A percentile compares a stretch with the other conserved stretches of the same genome.
Evolutionary conservation across 768 basidiomycete genomes (phyloP).

Genomic region (Amanita pseudoporphyria): DNA sequence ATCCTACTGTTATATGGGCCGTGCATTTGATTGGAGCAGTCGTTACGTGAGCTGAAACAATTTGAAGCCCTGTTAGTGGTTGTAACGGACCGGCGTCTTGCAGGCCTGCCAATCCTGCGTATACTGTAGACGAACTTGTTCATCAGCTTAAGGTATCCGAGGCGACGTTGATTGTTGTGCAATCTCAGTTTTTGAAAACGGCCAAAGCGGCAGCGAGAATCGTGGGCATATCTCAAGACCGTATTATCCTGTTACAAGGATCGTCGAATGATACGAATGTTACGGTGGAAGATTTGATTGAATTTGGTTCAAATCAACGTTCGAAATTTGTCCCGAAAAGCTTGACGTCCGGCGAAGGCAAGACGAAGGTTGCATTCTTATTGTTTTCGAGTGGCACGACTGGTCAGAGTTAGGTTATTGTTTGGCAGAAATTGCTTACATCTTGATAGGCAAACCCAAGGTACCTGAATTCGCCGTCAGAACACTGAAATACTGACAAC

Average conservation of each 20-base stretch:
- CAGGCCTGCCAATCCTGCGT: conserved; percentile 57
- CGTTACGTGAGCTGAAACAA: conserved; percentile 35
- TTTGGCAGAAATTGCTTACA: not conserved
- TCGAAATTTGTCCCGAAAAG: conserved; percentile 34
- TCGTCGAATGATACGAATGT: conserved; percentile 6
- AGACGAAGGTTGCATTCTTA: conserved; percentile 53
- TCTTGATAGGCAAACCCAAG: conserved; percentile 25
- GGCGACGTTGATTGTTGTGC: conserved; percentile 38
- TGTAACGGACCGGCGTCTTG: conserved; percentile 11
- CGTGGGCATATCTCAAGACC: conserved; percentile 31
- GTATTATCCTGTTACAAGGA: conserved; percentile 29
- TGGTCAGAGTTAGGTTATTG: conserved; percentile 28
- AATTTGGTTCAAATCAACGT: conserved; percentile 25
- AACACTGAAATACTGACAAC: not conserved
- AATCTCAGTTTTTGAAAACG: conserved; percentile 32
- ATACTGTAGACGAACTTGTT: conserved; percentile 44
- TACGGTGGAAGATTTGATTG: conserved; percentile 39
- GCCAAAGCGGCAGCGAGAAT: conserved; percentile 35
- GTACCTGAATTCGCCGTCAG: conserved; percentile 12
- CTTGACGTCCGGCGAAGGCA: conserved; percentile 48
- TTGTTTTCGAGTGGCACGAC: conserved; percentile 74
- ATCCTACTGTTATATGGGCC: conserved; percentile 48
- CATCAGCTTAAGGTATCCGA: conserved; percentile 44
- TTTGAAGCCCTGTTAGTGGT: conserved; percentile 1
- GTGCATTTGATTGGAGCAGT: conserved; percentile 47